A percentile compares a stretch with the other conserved stretches of the same genome.
Conservation (phyloP, 257 asterid genomes). For the Petrea volubilis region DNA sequence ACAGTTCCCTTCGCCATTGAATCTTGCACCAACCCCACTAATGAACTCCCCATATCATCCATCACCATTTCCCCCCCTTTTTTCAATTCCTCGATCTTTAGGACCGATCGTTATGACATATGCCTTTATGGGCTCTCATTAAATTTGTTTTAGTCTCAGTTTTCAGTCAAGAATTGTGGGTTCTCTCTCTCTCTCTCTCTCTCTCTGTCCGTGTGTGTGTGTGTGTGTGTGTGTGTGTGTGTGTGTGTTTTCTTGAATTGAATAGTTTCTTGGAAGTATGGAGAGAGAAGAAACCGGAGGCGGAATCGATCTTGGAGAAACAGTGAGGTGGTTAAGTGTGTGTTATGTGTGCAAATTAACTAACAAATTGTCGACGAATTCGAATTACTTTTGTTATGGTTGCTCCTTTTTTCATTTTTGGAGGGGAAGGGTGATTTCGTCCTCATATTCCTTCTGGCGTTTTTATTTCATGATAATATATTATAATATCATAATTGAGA, state of each 20-base stretch:
- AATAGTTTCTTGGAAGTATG: background rate
- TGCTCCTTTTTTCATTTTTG: background rate
- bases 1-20: constrained; percentile 22
- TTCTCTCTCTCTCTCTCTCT: background rate
- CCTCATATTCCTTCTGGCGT: too few relatives aligned
- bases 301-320: constrained; percentile 19
- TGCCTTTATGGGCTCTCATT: background rate
- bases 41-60: constrained; percentile 28
- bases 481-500: too few relatives aligned
- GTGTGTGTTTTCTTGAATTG: background rate
- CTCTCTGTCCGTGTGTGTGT: background rate
- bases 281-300: constrained; percentile 7
- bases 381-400: background rate
- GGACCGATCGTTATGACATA: background rate
- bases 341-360: background rate
- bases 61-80: constrained; percentile 20
- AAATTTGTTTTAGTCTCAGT: background rate
- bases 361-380: background rate
- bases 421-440: too few relatives aligned
- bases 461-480: too few relatives aligned
- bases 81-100: background rate
- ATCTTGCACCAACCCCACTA: constrained; percentile 28
- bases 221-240: too few relatives aligned
- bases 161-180: background rate
- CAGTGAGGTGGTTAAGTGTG: background rate